phyloP scores from a whole-genome alignment of 345 rosid species.

The Hibiscus mutabilis region DNA sequence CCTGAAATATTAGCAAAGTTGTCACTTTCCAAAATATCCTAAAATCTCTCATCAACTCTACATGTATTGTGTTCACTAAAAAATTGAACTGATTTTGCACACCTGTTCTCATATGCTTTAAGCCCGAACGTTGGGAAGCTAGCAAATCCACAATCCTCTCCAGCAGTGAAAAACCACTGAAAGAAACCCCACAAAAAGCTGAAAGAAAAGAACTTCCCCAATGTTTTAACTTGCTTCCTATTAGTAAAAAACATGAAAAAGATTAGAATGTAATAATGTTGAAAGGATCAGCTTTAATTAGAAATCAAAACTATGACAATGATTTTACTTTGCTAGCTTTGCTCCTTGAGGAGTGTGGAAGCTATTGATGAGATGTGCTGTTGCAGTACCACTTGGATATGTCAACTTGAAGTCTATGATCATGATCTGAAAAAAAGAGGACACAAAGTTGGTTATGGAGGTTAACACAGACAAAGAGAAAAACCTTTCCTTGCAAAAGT shows the following conservation, averaged over 20 bases:
- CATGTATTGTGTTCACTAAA: neutral
- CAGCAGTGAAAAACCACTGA: constrained; percentile 77
- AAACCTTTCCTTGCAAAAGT: constrained; percentile 1
- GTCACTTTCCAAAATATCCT: neutral
- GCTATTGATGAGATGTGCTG: constrained; percentile 78
- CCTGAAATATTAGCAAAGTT: constrained; percentile 31
- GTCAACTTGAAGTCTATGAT: constrained; percentile 61
- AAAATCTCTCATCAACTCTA: too few relatives aligned
- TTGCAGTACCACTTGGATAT: constrained; percentile 93
- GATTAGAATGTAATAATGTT: neutral
- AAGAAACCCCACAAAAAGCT: constrained; percentile 90
- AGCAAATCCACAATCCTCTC: constrained; percentile 52
- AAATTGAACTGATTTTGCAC: too few relatives aligned
- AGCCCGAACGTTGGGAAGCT: constrained; percentile 77
- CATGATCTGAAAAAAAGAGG: constrained; percentile 43
- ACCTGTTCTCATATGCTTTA: constrained; percentile 50
- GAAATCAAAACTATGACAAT: neutral
- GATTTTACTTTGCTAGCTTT: constrained; percentile 59
- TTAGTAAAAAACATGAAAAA: neutral
- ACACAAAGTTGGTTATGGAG: neutral
- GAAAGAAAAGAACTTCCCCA: constrained; percentile 65
- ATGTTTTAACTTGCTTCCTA: constrained; percentile 9
- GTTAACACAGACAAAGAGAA: neutral
- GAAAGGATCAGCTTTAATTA: neutral
- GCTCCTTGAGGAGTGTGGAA: constrained; percentile 86